Percentiles rank a stretch among this genome's conserved stretches.
Conservation (phyloP, 2,329 filamentous ascomycete species). For the Iodosphaeria phyllophila region DNA sequence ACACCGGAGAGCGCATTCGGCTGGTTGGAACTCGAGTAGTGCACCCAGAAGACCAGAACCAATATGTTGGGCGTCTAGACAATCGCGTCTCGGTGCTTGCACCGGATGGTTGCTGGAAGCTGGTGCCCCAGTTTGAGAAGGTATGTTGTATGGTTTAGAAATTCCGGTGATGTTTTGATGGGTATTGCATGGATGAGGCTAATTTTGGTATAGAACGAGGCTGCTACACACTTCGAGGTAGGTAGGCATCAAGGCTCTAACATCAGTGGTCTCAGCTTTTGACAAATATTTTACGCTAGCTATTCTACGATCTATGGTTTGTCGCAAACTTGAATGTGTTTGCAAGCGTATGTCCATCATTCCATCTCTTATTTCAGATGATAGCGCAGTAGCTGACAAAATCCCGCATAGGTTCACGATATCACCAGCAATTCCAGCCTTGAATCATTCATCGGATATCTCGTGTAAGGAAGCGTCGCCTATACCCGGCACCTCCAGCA, state of each 20-base stretch:
- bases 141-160: no score
- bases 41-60: constrained; percentile 3
- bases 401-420: constrained; percentile 8
- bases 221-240: constrained; percentile 9
- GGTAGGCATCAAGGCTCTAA: background rate
- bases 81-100: constrained; percentile 1
- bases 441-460: constrained; percentile 32
- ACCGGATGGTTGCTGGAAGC: no score
- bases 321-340: constrained; percentile 49
- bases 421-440: constrained; percentile 9
- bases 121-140: no score
- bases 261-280: background rate
- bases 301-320: constrained; percentile 43
- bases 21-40: constrained; percentile 8
- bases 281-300: constrained; percentile 18
- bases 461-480: constrained; percentile 13
- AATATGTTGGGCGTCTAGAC: constrained; percentile 1
- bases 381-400: background rate
- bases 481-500: background rate
- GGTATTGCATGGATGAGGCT: background rate
- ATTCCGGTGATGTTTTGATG: no score
- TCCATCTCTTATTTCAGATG: background rate
- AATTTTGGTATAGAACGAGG: constrained; percentile 5
- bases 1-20: constrained; percentile 7
- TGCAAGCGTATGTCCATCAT: constrained; percentile 18